Evolutionary conservation across 345 rosid genomes (phyloP).

Genomic region (Zanthoxylum bungeanum): DNA sequence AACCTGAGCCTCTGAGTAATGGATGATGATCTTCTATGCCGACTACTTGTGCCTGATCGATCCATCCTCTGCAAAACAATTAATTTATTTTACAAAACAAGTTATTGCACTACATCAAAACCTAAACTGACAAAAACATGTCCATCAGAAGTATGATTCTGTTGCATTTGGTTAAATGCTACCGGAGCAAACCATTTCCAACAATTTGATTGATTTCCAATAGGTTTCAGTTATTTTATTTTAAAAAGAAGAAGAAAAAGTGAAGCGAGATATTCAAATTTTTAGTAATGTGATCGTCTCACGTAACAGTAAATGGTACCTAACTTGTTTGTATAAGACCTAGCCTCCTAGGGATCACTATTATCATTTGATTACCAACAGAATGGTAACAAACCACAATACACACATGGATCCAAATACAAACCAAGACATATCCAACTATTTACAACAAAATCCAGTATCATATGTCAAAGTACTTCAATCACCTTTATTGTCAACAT

Average conservation of each 20-base stretch:
- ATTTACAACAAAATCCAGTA: background rate
- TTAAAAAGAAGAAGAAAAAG: no score
- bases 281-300: background rate
- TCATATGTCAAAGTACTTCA: background rate
- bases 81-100: constrained; percentile 12
- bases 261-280: background rate
- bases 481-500: background rate
- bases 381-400: background rate
- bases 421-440: background rate
- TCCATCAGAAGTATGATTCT: background rate
- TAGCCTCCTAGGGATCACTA: background rate
- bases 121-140: background rate
- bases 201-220: background rate
- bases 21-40: constrained; percentile 66
- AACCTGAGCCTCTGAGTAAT: constrained; percentile 62
- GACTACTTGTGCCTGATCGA: constrained; percentile 74
- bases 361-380: background rate
- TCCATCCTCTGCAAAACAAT: constrained; percentile 68
- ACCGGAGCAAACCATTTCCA: background rate
- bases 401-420: background rate
- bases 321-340: background rate
- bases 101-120: background rate
- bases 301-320: background rate
- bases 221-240: background rate
- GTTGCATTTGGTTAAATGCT: background rate